Conservation (phyloP, 306 rosid genomes). For the Cicer judaicum region DNA sequence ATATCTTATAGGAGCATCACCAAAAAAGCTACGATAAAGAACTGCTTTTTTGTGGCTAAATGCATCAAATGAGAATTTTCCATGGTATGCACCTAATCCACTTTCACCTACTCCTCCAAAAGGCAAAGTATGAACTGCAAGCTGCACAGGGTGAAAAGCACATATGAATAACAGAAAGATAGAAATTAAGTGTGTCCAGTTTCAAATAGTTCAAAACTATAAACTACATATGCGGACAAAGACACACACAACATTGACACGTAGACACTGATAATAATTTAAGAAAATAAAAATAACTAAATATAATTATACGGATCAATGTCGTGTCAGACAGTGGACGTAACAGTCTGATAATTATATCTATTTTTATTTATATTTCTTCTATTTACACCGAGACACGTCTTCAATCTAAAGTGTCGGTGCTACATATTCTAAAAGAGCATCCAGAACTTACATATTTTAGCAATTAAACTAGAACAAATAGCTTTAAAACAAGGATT, state of each 20-base stretch:
- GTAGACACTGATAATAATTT: too few species aligned
- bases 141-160: slow-evolving; percentile 58
- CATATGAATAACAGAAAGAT: slow-evolving; percentile 27
- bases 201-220: slow-evolving; percentile 9
- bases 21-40: slow-evolving; percentile 74
- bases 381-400: too few species aligned
- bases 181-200: neutral
- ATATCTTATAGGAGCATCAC: slow-evolving; percentile 82
- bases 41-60: slow-evolving; percentile 96
- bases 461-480: too few species aligned
- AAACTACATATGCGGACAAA: too few species aligned
- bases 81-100: slow-evolving; percentile 94
- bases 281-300: neutral
- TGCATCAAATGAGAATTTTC: slow-evolving; percentile 93
- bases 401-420: too few species aligned
- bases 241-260: too few species aligned
- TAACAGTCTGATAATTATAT: too few species aligned
- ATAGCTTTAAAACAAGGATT: slow-evolving; percentile 20
- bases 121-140: slow-evolving; percentile 72
- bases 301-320: too few species aligned
- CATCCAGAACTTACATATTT: too few species aligned
- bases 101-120: slow-evolving; percentile 99
- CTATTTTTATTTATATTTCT: too few species aligned
- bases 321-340: too few species aligned
- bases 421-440: too few species aligned